Evolutionary conservation across 2,329 filamentous ascomycete genomes (phyloP), one percentile per base, ranked within the genome.

Genomic region (Colletotrichum orbiculare): DNA sequence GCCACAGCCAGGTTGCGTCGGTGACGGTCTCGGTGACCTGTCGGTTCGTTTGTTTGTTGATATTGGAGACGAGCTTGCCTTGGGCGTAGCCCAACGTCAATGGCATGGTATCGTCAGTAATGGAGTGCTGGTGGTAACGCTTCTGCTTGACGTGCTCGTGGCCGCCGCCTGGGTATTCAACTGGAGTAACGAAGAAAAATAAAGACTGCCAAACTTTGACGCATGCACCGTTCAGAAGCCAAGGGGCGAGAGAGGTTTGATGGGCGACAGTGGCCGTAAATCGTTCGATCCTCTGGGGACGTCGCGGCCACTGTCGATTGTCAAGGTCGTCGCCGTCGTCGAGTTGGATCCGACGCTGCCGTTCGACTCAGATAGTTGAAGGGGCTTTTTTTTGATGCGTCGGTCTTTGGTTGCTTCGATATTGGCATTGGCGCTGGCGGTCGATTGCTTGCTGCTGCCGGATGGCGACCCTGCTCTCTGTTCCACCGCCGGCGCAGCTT

Each of bases 201-300:
- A 71, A 68, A 56, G 69, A 66, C 58, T 57, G 69, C 60, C 54
- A 62, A 56, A 43, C 35, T 57, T 48, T 25, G 25, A 25, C 25
- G 25, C 48, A 41, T 13, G 49, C 37, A 8, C 6, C 25, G 15
- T 68, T 75, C 76, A 86, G 69, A 89, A 85, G 67, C 86, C 85
- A 72, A 89, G 78, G 11, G 88, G 88, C 41, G 87, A 90, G 50
- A 90, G 76, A 46, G 88, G 88, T 74, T 89, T 87, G 72, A 91
- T 90, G 5, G 88, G 88, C 64, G 88, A 90, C 41, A 91, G 74
- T 3, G 86, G 86, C 47, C 85, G 80, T 47, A 88, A 70, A 55
- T 86, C 83, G 35, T 76, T 77, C 1, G 75, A 75, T 43, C 74
- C 72, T 54, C 74, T 71, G 43, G 72, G 75, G 8, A 72, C 70